These are phyloP conservation scores for Dactylellina parvicollis DNA, from an alignment of 2,329 filamentous ascomycete genomes.

Conservation along the genomic window DNA sequence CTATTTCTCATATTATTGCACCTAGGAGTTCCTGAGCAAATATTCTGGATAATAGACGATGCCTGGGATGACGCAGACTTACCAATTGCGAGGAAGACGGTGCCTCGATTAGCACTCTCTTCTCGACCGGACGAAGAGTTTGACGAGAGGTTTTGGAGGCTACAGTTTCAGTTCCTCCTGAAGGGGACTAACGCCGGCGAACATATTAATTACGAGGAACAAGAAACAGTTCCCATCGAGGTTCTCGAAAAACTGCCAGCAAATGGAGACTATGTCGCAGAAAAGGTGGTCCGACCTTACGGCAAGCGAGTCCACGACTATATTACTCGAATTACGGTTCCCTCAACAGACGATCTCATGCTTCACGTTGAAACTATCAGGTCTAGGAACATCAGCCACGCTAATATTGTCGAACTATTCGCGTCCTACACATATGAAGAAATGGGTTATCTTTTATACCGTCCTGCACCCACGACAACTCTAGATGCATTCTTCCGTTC, in stretches of 20 bases:
- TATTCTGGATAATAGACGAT: slow-evolving; percentile 78
- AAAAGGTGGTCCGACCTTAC: slow-evolving; percentile 50
- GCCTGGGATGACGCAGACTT: slow-evolving; percentile 81
- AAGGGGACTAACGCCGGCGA: slow-evolving; percentile 70
- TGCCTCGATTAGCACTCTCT: slow-evolving; percentile 72
- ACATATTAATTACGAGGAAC: slow-evolving; percentile 72
- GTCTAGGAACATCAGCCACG: slow-evolving; percentile 67
- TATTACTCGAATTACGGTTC: slow-evolving; percentile 43
- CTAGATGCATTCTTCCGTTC: slow-evolving; percentile 75
- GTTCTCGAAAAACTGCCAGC: slow-evolving; percentile 65
- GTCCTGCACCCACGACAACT: slow-evolving; percentile 73
- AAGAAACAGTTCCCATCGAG: slow-evolving; percentile 76
- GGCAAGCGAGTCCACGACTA: slow-evolving; percentile 37
- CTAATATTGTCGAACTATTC: slow-evolving; percentile 75
- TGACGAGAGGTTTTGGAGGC: slow-evolving; percentile 70
- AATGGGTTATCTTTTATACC: slow-evolving; percentile 72
- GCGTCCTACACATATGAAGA: slow-evolving; percentile 75
- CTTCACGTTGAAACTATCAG: slow-evolving; percentile 44
- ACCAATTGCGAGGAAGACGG: slow-evolving; percentile 73
- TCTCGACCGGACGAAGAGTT: slow-evolving; percentile 71
- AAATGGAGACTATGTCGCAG: slow-evolving; percentile 23
- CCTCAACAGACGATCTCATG: slow-evolving; percentile 34
- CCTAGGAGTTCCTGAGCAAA: slow-evolving; percentile 75
- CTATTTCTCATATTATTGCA: slow-evolving; percentile 78
- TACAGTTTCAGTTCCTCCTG: slow-evolving; percentile 76